These are phyloP conservation scores for Ceratobasidium sp. DNA, from an alignment of 1,284 basidiomycete species.

Conservation along the genomic window DNA sequence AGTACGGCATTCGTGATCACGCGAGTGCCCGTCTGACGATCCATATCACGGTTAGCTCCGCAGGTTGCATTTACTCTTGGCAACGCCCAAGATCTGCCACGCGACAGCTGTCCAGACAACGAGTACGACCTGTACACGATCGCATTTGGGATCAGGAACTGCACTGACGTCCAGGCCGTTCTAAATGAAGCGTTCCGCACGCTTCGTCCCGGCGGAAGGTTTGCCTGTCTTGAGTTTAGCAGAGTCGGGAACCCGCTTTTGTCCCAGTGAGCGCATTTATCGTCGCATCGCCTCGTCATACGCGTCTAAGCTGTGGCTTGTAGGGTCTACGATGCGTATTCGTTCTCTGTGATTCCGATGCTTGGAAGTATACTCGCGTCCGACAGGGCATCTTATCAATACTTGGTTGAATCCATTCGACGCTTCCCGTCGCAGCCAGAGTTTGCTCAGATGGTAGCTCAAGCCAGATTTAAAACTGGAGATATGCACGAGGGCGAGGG, in stretches of 20 bases:
- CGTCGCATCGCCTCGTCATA: background rate
- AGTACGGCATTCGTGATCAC: constrained; percentile 68
- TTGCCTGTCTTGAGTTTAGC: constrained; percentile 98
- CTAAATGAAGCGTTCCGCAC: constrained; percentile 93
- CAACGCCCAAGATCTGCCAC: constrained; percentile 87
- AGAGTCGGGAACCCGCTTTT: constrained; percentile 91
- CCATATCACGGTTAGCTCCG: constrained; percentile 70
- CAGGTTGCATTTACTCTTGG: constrained; percentile 95
- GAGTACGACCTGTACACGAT: constrained; percentile 98
- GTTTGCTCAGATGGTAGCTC: constrained; percentile 90
- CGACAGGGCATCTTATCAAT: constrained; percentile 96
- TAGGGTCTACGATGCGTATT: constrained; percentile 95
- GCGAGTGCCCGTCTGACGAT: constrained; percentile 38
- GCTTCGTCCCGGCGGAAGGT: constrained; percentile 95
- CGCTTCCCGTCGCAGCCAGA: constrained; percentile 91
- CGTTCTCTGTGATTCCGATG: constrained; percentile 95
- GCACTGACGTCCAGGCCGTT: constrained; percentile 92
- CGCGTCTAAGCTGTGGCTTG: constrained; percentile 34
- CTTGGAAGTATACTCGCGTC: constrained; percentile 96
- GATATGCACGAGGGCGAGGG: constrained; percentile 77
- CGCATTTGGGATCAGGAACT: constrained; percentile 98
- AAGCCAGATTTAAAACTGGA: constrained; percentile 87
- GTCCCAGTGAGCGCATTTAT: constrained; percentile 73
- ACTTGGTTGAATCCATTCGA: constrained; percentile 97
- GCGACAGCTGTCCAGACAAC: constrained; percentile 77